Percentiles rank a stretch among this genome's conserved stretches.
Conservation (phyloP, 768 basidiomycete species). For the Suillus decipiens region DNA sequence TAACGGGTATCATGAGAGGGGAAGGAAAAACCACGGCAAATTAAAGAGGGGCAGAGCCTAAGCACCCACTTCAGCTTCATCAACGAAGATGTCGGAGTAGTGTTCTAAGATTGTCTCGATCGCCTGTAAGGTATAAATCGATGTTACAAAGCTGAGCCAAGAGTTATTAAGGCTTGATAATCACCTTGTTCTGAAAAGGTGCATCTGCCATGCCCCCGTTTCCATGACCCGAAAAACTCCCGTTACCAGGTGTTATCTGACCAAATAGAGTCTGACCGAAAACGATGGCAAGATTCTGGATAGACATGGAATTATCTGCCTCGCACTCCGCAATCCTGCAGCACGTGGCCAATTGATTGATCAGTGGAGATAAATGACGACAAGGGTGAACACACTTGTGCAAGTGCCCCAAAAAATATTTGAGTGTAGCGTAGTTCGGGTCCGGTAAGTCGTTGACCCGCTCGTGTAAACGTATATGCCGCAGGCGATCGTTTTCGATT, state of each 20-base stretch:
- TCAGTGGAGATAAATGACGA: background rate
- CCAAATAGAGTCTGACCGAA: constrained; percentile 98
- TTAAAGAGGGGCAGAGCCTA: constrained; percentile 16
- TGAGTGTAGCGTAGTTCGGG: constrained; percentile 97
- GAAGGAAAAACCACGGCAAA: constrained; percentile 21
- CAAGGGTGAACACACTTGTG: constrained; percentile 59
- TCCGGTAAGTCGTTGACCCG: constrained; percentile 98
- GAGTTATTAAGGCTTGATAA: constrained; percentile 10
- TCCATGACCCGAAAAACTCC: constrained; percentile 45
- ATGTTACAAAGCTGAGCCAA: background rate
- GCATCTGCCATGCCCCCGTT: constrained; percentile 68
- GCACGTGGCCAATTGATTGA: background rate
- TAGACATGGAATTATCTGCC: constrained; percentile 85
- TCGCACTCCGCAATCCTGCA: constrained; percentile 77
- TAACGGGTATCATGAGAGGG: constrained; percentile 28
- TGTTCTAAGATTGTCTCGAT: constrained; percentile 94
- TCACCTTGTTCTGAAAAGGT: constrained; percentile 70
- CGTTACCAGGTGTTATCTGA: constrained; percentile 48
- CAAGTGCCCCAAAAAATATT: constrained; percentile 93
- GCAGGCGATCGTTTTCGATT: constrained; percentile 91
- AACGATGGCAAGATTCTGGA: constrained; percentile 92
- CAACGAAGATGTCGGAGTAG: constrained; percentile 96
- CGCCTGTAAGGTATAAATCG: constrained; percentile 52
- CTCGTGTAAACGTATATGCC: constrained; percentile 95
- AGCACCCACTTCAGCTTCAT: constrained; percentile 61